Conservation (phyloP, 257 asterid genomes). For the Solanum piurae region DNA sequence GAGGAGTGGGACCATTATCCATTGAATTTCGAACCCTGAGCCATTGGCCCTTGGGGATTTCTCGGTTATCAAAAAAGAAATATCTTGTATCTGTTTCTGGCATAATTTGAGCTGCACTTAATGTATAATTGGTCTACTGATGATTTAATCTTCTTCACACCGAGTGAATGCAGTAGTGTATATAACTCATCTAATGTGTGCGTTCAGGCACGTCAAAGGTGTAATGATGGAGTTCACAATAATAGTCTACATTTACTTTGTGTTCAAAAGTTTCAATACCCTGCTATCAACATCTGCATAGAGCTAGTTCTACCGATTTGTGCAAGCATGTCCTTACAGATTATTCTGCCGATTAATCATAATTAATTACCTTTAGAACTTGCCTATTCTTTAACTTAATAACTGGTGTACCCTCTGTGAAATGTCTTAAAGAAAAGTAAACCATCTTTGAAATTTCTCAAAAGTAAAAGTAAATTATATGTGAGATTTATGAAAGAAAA, state of each 20-base stretch:
- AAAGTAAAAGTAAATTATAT: not conserved
- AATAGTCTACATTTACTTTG: not conserved
- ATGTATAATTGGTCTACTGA: not conserved
- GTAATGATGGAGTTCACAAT: not conserved
- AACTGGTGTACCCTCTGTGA: not conserved
- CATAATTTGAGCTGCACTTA: not conserved
- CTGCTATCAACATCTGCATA: not conserved
- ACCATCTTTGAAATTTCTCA: not conserved
- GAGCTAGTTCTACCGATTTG: not conserved
- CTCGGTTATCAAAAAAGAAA: not conserved
- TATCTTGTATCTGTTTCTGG: not conserved
- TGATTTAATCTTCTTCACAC: not conserved
- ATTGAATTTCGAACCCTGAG: not conserved
- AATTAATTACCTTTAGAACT: not conserved
- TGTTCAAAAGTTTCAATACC: not conserved
- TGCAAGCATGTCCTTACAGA: not conserved
- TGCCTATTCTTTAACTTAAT: not conserved
- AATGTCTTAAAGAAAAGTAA: not conserved
- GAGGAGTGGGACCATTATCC: not conserved
- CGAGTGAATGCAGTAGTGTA: not conserved
- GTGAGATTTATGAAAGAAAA: not conserved
- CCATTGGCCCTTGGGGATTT: not conserved
- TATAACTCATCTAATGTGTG: not conserved
- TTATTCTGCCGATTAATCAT: not conserved
- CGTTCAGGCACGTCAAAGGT: not conserved